Evolutionary conservation across 805 yeast species (phyloP).

Genomic region (Starmerella etchellsii): DNA sequence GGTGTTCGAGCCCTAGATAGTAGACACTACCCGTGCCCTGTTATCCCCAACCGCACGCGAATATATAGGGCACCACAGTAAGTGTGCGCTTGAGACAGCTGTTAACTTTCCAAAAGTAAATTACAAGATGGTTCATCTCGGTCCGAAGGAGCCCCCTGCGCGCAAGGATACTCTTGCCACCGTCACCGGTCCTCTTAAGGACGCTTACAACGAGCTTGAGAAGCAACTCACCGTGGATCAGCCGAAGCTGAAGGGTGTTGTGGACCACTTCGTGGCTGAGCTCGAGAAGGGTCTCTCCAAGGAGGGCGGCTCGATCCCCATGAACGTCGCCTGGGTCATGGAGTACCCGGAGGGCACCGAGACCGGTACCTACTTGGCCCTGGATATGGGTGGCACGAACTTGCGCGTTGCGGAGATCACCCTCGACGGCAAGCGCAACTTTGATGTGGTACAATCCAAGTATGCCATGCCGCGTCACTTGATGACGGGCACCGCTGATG

Average conservation of each 20-base stretch:
- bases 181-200: constrained; percentile 50
- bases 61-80: too few relatives aligned
- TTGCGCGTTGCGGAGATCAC: constrained; percentile 82
- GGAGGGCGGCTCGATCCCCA: constrained; percentile 78
- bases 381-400: constrained; percentile 96
- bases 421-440: constrained; percentile 69
- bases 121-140: constrained; percentile 59
- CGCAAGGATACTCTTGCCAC: constrained; percentile 55
- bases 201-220: constrained; percentile 48
- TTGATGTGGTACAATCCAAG: constrained; percentile 78
- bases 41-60: too few relatives aligned
- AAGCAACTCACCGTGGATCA: constrained; percentile 47
- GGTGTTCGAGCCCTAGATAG: too few relatives aligned
- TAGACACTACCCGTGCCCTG: too few relatives aligned
- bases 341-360: constrained; percentile 88
- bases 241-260: constrained; percentile 49
- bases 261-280: constrained; percentile 65
- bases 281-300: constrained; percentile 57
- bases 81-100: too few relatives aligned
- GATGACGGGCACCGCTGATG: constrained; percentile 65
- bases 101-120: too few relatives aligned
- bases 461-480: constrained; percentile 62
- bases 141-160: constrained; percentile 71
- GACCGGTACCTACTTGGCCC: constrained; percentile 78
- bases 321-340: constrained; percentile 96